Percentiles rank a stretch among this genome's conserved stretches.
phyloP scores from a whole-genome alignment of 805 yeast species.

The Teunomyces barrocoloradensis region DNA sequence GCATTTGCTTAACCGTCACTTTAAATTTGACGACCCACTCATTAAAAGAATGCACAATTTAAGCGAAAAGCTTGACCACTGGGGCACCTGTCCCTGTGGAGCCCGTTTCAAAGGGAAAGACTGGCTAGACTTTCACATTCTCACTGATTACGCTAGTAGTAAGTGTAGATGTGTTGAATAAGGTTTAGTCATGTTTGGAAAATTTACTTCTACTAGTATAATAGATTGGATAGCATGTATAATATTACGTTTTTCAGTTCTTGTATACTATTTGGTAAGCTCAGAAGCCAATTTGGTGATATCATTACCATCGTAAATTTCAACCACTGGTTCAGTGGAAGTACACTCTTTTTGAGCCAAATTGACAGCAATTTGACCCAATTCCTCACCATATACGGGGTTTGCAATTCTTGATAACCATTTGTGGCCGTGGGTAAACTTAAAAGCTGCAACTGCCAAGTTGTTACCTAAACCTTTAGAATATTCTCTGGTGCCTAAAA shows the following conservation, averaged over 20 bases:
- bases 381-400: slow-evolving; percentile 65
- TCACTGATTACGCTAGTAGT: slow-evolving; percentile 18
- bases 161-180: slow-evolving; percentile 9
- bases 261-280: not conserved
- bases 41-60: slow-evolving; percentile 48
- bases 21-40: slow-evolving; percentile 48
- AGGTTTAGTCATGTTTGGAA: not conserved
- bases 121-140: slow-evolving; percentile 38
- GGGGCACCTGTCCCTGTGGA: slow-evolving; percentile 52
- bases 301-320: slow-evolving; percentile 19
- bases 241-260: slow-evolving; percentile 1
- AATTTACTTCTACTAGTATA: not conserved
- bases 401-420: slow-evolving; percentile 7
- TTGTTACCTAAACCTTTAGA: slow-evolving; percentile 38
- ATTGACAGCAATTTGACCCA: slow-evolving; percentile 54
- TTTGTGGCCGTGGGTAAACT: slow-evolving; percentile 15
- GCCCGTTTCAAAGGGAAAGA: slow-evolving; percentile 28
- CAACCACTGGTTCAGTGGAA: slow-evolving; percentile 18
- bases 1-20: slow-evolving; percentile 60
- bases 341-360: slow-evolving; percentile 5
- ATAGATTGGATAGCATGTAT: slow-evolving; percentile 1
- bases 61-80: slow-evolving; percentile 48
- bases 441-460: slow-evolving; percentile 29
- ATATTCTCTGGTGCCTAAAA: slow-evolving; percentile 60
- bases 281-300: slow-evolving; percentile 17